Conservation (phyloP, 2,329 filamentous ascomycete species). For the Akanthomyces uredinophilus region DNA sequence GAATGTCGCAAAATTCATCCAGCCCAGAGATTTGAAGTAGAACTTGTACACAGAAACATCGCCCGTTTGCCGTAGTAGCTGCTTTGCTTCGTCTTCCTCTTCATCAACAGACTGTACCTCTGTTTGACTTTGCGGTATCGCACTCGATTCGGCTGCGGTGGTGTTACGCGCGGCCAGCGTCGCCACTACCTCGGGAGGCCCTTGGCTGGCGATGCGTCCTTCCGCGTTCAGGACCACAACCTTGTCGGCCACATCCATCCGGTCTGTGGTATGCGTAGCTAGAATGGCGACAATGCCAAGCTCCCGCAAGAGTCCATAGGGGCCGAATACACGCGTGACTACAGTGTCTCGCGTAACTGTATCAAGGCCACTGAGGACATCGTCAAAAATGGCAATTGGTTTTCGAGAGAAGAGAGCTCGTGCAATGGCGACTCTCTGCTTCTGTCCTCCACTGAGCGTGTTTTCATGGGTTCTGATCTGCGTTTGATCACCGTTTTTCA, state of each 20-base stretch:
- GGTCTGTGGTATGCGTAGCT: conserved; percentile 29
- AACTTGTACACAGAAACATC: conserved; percentile 12
- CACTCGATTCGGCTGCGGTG: conserved; percentile 22
- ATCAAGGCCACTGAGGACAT: conserved; percentile 37
- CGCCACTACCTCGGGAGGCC: conserved; percentile 14
- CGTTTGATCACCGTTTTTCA: conserved; percentile 23
- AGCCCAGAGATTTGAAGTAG: conserved; percentile 13
- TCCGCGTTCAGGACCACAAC: conserved; percentile 38
- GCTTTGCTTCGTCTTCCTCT: neutral
- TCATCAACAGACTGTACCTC: neutral
- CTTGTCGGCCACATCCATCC: conserved; percentile 36
- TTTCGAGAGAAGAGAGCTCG: conserved; percentile 30
- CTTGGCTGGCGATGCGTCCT: conserved; percentile 38
- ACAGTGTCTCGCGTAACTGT: conserved; percentile 37
- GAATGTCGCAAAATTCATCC: conserved; percentile 5
- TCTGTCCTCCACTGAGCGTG: conserved; percentile 31
- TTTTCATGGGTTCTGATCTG: conserved; percentile 28
- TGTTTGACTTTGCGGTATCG: conserved; percentile 27
- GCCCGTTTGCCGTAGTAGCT: neutral
- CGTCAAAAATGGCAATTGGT: conserved; percentile 32
- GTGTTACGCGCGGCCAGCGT: too few species aligned
- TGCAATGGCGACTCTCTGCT: conserved; percentile 29
- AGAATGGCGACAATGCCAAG: conserved; percentile 28
- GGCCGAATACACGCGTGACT: conserved; percentile 34
- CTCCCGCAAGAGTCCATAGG: conserved; percentile 29